A percentile compares a stretch with the other conserved stretches of the same genome.
phyloP scores from a whole-genome alignment of 2,329 filamentous ascomycete species.

The Fusarium zealandicum region DNA sequence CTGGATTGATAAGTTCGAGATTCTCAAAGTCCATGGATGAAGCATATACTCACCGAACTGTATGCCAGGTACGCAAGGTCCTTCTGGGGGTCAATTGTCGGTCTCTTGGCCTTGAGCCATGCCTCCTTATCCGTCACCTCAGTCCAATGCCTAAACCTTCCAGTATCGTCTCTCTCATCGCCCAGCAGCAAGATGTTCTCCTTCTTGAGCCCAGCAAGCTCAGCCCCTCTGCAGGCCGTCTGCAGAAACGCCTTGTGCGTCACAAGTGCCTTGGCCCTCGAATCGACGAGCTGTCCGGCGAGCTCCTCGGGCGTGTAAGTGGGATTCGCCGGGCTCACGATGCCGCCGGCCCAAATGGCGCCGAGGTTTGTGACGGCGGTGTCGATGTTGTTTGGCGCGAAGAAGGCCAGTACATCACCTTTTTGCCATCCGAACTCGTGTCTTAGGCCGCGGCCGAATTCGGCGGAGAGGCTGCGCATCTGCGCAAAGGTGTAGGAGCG shows the following conservation, averaged over 20 bases:
- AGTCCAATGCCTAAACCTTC: conserved; percentile 73
- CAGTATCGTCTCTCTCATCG: conserved; percentile 66
- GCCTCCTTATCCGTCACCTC: conserved; percentile 67
- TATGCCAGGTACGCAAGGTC: conserved; percentile 89
- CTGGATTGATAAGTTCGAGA: conserved; percentile 25
- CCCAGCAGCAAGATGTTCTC: conserved; percentile 81
- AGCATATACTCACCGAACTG: conserved; percentile 60
- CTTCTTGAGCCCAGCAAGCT: conserved; percentile 71
- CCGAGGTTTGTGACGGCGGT: conserved; percentile 80
- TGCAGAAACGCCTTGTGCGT: conserved; percentile 75
- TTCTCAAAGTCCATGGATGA: not conserved
- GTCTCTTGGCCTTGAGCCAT: conserved; percentile 59
- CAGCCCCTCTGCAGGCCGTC: conserved; percentile 71
- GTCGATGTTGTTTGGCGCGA: conserved; percentile 87
- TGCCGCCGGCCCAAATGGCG: conserved; percentile 81
- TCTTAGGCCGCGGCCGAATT: conserved; percentile 83
- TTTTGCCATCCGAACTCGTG: conserved; percentile 79
- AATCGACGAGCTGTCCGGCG: conserved; percentile 82
- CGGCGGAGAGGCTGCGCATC: conserved; percentile 68
- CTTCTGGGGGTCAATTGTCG: conserved; percentile 69
- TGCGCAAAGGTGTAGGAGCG: conserved; percentile 74
- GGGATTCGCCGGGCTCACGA: conserved; percentile 86
- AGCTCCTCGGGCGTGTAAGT: conserved; percentile 86
- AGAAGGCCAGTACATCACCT: conserved; percentile 83
- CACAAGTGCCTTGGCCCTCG: conserved; percentile 74